Evolutionary conservation across 2,329 filamentous ascomycete species (phyloP).

Genomic region (Penicillium psychrosexuale): DNA sequence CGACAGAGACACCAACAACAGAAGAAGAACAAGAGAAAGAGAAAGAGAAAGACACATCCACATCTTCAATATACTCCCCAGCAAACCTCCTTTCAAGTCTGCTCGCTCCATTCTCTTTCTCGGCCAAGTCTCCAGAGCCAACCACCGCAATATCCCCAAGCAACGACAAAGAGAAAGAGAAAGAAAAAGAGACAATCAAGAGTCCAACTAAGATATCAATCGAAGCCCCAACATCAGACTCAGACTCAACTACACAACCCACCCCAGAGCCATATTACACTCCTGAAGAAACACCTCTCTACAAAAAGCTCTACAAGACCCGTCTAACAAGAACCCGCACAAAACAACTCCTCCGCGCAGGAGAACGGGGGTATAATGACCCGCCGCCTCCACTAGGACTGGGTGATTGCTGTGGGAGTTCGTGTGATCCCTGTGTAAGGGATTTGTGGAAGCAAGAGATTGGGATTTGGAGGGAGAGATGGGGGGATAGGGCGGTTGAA

Average conservation of each 20-base stretch:
- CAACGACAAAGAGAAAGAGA: background rate
- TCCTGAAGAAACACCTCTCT: constrained; percentile 24
- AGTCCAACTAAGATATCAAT: constrained; percentile 3
- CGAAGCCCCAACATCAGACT: background rate
- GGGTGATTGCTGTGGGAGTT: constrained; percentile 37
- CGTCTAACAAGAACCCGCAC: constrained; percentile 30
- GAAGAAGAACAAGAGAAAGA: background rate
- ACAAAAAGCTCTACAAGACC: constrained; percentile 29
- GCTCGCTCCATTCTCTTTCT: constrained; percentile 12
- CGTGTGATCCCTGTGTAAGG: constrained; percentile 38
- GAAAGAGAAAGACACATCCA: background rate
- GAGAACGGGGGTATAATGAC: constrained; percentile 28
- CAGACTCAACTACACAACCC: background rate
- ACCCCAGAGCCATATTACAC: constrained; percentile 25
- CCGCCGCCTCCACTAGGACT: constrained; percentile 33
- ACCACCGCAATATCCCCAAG: background rate
- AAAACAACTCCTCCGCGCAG: constrained; percentile 35
- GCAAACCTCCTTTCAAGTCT: constrained; percentile 8
- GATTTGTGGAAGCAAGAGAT: constrained; percentile 37
- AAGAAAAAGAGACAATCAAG: background rate
- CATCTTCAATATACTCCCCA: background rate
- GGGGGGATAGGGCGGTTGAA: constrained; percentile 24
- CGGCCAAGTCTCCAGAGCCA: background rate
- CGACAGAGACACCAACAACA: background rate
- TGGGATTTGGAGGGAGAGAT: constrained; percentile 34